Evolutionary conservation across 2,329 filamentous ascomycete genomes (phyloP).

Genomic region (Ascochyta fabae): DNA sequence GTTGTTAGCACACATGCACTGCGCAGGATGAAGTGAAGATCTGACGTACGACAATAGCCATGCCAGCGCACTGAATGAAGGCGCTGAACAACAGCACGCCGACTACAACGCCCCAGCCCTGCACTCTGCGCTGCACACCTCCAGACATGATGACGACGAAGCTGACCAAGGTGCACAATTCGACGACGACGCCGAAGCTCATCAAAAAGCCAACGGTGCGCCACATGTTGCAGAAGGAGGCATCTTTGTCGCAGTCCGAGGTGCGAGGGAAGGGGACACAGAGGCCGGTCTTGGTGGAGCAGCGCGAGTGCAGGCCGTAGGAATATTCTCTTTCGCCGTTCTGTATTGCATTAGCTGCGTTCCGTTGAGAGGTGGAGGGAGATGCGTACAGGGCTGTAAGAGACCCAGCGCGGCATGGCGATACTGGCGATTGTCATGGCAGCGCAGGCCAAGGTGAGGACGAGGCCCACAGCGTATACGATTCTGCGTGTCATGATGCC

Average conservation of each 20-base stretch:
- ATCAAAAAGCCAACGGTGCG: slow-evolving; percentile 86
- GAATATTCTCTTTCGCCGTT: slow-evolving; percentile 50
- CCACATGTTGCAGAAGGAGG: slow-evolving; percentile 92
- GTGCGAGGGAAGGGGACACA: slow-evolving; percentile 73
- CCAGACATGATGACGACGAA: slow-evolving; percentile 80
- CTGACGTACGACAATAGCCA: slow-evolving; percentile 78
- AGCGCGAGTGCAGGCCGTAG: slow-evolving; percentile 81
- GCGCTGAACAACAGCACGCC: slow-evolving; percentile 70
- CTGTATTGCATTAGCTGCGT: slow-evolving; percentile 22
- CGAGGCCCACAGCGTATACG: slow-evolving; percentile 57
- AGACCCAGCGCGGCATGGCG: slow-evolving; percentile 73
- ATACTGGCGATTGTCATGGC: slow-evolving; percentile 74
- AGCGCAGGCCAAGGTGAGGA: slow-evolving; percentile 61
- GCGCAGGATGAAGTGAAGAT: not conserved
- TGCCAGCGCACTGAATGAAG: slow-evolving; percentile 74
- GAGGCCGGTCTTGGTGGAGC: slow-evolving; percentile 69
- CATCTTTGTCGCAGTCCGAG: slow-evolving; percentile 69
- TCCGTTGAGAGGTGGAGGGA: too few relatives aligned
- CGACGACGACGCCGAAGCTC: slow-evolving; percentile 80
- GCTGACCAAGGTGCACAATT: slow-evolving; percentile 79
- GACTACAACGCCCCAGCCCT: slow-evolving; percentile 79
- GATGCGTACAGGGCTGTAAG: slow-evolving; percentile 58
- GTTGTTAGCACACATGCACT: not conserved
- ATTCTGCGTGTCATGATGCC: slow-evolving; percentile 55
- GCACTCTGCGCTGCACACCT: slow-evolving; percentile 78